Evolutionary conservation across 371 early-diverging fungal species (phyloP).

Genomic region (Encephalitozoon cuniculi): DNA sequence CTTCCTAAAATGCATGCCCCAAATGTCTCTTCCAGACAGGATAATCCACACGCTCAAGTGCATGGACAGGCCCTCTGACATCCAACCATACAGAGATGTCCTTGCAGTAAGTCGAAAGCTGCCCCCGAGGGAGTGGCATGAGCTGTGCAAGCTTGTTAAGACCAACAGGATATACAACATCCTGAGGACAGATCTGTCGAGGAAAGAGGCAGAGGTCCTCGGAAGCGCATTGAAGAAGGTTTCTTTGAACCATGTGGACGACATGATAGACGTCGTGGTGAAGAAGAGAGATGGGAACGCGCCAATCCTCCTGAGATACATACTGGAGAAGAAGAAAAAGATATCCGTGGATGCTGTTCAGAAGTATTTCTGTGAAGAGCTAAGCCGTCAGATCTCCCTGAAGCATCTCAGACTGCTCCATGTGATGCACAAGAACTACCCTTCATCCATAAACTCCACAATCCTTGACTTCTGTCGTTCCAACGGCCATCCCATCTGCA

Average conservation of each 20-base stretch:
- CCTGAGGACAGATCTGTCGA: slow-evolving; percentile 26
- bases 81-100: slow-evolving; percentile 15
- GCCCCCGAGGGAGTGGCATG: slow-evolving; percentile 18
- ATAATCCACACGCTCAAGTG: slow-evolving; percentile 9
- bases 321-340: slow-evolving; percentile 46
- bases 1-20: background rate
- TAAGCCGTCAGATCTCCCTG: slow-evolving; percentile 2
- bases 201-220: slow-evolving; percentile 36
- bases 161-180: slow-evolving; percentile 22
- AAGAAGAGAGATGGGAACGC: slow-evolving; percentile 2
- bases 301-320: slow-evolving; percentile 29
- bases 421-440: slow-evolving; percentile 22
- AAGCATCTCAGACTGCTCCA: slow-evolving; percentile 23
- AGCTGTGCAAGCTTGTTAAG: background rate
- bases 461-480: slow-evolving; percentile 43
- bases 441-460: background rate
- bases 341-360: slow-evolving; percentile 8
- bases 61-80: background rate
- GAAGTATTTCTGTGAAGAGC: slow-evolving; percentile 13
- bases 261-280: slow-evolving; percentile 29
- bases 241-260: slow-evolving; percentile 39
- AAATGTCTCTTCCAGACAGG: slow-evolving; percentile 22
- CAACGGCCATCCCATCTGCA: slow-evolving; percentile 43
- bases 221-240: slow-evolving; percentile 41
- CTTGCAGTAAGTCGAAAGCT: slow-evolving; percentile 38